Evolutionary conservation across 2,329 filamentous ascomycete genomes (phyloP).

Genomic region (Orbilia quercus): DNA sequence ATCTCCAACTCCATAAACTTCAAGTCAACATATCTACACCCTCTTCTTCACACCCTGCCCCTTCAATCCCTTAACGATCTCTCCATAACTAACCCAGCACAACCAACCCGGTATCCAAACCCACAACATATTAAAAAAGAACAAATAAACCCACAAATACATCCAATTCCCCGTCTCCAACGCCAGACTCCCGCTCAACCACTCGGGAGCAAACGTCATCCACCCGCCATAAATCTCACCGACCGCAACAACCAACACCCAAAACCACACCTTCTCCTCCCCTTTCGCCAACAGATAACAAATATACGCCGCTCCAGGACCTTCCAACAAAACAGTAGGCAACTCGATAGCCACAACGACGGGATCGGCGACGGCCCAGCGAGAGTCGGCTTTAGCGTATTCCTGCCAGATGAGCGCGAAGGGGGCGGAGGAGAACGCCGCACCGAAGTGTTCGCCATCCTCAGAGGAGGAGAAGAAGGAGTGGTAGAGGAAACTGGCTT

Average conservation of each 20-base stretch:
- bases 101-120: slow-evolving; percentile 73
- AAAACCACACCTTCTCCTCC: slow-evolving; percentile 67
- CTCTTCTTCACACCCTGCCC: slow-evolving; percentile 33
- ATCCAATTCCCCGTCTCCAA: slow-evolving; percentile 75
- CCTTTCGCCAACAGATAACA: slow-evolving; percentile 71
- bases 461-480: slow-evolving; percentile 45
- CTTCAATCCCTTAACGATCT: slow-evolving; percentile 66
- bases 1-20: too few relatives aligned
- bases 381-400: slow-evolving; percentile 72
- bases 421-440: slow-evolving; percentile 60
- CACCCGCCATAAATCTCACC: slow-evolving; percentile 76
- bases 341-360: slow-evolving; percentile 74
- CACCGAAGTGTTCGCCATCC: slow-evolving; percentile 41
- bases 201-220: slow-evolving; percentile 78
- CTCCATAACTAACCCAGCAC: slow-evolving; percentile 68
- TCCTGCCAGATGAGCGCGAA: slow-evolving; percentile 76
- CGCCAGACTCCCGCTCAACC: slow-evolving; percentile 72
- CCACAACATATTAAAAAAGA: slow-evolving; percentile 77
- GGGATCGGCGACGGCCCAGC: slow-evolving; percentile 74
- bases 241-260: slow-evolving; percentile 74
- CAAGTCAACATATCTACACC: too few relatives aligned
- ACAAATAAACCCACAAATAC: slow-evolving; percentile 75
- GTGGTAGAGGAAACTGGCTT: slow-evolving; percentile 70
- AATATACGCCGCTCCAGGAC: slow-evolving; percentile 71
- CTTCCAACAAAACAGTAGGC: slow-evolving; percentile 73